Conservation (phyloP, 495 filamentous ascomycete genomes). For the Penicillium odoratum region DNA sequence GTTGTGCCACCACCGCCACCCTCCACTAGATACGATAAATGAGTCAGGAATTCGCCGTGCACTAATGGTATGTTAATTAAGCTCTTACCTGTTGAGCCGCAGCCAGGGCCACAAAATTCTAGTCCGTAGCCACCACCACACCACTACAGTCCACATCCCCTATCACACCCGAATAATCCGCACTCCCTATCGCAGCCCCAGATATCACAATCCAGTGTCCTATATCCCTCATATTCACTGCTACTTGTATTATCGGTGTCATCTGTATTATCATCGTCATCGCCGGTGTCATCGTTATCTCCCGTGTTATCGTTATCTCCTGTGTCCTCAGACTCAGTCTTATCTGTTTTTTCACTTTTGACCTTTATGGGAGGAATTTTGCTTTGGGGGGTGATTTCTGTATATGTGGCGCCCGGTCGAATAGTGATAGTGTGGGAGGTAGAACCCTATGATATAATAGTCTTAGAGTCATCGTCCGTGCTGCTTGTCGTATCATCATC, state of each 20-base stretch:
- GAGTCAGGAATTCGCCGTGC: too few species aligned
- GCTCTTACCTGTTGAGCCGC: not conserved
- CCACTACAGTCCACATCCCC: not conserved
- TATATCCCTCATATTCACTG: not conserved
- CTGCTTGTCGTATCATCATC: not conserved
- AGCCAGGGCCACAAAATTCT: not conserved
- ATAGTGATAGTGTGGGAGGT: not conserved
- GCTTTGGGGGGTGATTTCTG: not conserved
- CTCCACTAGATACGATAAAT: too few species aligned
- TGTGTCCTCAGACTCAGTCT: not conserved
- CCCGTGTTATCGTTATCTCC: too few species aligned
- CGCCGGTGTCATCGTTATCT: too few species aligned
- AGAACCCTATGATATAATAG: not conserved
- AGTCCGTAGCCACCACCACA: not conserved
- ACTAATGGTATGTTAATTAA: not conserved
- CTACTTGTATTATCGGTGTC: too few species aligned
- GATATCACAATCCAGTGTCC: not conserved
- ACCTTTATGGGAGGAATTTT: not conserved
- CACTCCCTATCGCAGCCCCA: not conserved
- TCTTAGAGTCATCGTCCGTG: not conserved
- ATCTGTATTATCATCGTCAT: too few species aligned
- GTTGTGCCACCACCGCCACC: too few species aligned
- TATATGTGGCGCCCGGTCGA: not conserved
- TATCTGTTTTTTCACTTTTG: not conserved
- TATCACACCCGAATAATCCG: not conserved